phyloP scores from a whole-genome alignment of 1,284 basidiomycete genomes.

The Xerocomus amazonicus region DNA sequence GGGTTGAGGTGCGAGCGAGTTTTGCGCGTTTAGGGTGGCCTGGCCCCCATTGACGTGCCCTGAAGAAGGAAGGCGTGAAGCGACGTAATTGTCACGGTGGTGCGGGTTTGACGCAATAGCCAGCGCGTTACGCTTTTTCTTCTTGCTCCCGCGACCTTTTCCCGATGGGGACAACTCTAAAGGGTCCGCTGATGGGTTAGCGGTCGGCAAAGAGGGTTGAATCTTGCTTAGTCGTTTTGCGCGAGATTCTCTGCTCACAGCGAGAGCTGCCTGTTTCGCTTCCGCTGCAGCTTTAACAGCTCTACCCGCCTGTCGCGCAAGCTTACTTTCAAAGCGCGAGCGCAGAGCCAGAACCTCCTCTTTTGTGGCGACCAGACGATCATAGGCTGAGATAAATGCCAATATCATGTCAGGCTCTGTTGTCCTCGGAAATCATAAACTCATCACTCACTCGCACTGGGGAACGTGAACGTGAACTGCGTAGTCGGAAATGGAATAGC shows the following conservation, averaged over 20 bases:
- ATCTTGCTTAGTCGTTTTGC: constrained; percentile 42
- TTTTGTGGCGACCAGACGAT: constrained; percentile 61
- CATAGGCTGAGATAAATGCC: constrained; percentile 50
- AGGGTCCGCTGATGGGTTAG: constrained; percentile 36
- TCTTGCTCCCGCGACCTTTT: constrained; percentile 55
- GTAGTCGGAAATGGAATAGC: constrained; percentile 42
- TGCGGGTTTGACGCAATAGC: constrained; percentile 90
- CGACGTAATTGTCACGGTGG: constrained; percentile 84
- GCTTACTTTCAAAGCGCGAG: constrained; percentile 65
- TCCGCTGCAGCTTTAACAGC: constrained; percentile 43
- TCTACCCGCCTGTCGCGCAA: constrained; percentile 61
- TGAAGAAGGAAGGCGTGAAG: constrained; percentile 69
- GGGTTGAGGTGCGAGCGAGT: constrained; percentile 54
- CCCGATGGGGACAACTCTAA: constrained; percentile 37
- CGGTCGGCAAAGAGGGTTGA: constrained; percentile 28
- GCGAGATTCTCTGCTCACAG: constrained; percentile 23
- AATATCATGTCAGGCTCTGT: constrained; percentile 23
- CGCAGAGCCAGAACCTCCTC: constrained; percentile 63
- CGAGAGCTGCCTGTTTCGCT: constrained; percentile 41
- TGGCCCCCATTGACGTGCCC: constrained; percentile 40
- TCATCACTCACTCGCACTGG: constrained; percentile 64
- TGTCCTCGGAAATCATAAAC: constrained; percentile 23
- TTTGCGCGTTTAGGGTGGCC: constrained; percentile 41
- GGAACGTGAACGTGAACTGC: constrained; percentile 58
- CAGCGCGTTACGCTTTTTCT: constrained; percentile 83